Evolutionary conservation across 169 alveolate species (phyloP), one percentile per base, ranked within the genome.

Genomic region (Eimeria maxima): DNA sequence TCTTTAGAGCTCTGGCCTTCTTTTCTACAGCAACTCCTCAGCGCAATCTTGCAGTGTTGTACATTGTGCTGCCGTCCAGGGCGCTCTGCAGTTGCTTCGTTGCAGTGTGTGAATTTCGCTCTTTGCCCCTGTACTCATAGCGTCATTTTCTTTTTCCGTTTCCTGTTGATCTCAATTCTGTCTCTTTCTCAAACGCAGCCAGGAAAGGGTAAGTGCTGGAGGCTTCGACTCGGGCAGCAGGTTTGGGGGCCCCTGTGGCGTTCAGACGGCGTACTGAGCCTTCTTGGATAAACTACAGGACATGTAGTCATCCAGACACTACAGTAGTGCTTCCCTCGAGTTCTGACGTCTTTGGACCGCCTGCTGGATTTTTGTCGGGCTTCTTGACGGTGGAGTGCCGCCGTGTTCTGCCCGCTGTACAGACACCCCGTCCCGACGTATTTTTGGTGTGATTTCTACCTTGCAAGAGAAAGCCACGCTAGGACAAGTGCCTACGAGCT

Each of bases 241-340:
- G 42, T 18, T 81, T 71, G 90, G 90, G 90, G 90, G 20, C 90
- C 90, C 90, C 90, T 81, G 13, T 3, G 73, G 88, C 65, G 60
- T 42, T 44, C 55, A 76, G 57, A 3, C 47, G 3, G 65, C 87
- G 47, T 76, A 38, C 33, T 42, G 20, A 76, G 87, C 87, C 87
- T 76, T 76, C 87, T 76, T 42, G 87, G 24, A n/a, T 76, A 44
- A 44, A 44, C 16, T 45, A 47, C 60, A 76, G 45, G 87, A 76
- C 87, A 76, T 42, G 87, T 76, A 76, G 60, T n/a, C 42, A 45
- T 22, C 42, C 38, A 24, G 60, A 38, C 29, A 42, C 60, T 8
- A 47, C 65, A 47, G 87, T 13, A 44, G 87, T 42, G 18, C 22
- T 22, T 76, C 38, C 45, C 47, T 42, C 87, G 87, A 3, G 22